Conservation (phyloP, 192 early-diverging fungal species). For the Coemansia aciculifera region DNA sequence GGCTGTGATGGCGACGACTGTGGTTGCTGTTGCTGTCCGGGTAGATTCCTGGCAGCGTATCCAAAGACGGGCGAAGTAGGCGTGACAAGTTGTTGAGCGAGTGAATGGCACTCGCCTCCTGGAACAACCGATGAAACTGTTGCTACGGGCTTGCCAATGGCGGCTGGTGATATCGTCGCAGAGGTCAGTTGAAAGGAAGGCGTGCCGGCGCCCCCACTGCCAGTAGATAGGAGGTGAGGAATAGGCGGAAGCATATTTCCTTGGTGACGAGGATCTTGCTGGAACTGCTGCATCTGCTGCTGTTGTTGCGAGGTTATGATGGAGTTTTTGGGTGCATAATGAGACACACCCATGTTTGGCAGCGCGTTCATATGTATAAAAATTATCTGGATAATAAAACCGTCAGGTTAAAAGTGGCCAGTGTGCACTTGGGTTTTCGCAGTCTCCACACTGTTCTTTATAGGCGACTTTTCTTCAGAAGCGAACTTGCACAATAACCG, state of each 20-base stretch:
- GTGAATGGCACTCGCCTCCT: neutral
- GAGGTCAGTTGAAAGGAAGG: neutral
- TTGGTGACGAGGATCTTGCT: neutral
- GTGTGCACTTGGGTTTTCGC: neutral
- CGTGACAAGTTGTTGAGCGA: conserved; percentile 4
- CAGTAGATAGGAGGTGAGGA: neutral
- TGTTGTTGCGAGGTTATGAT: neutral
- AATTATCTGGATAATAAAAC: neutral
- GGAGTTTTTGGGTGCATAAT: neutral
- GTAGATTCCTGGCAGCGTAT: no score
- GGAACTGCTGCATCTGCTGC: neutral
- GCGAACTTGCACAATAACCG: neutral
- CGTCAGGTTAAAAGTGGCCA: neutral
- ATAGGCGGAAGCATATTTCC: neutral
- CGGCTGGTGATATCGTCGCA: neutral
- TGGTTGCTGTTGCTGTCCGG: neutral
- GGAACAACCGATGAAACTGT: neutral
- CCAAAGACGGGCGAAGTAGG: conserved; percentile 1
- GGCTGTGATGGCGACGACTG: neutral
- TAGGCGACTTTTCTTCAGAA: neutral
- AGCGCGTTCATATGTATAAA: neutral
- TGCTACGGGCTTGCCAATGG: neutral
- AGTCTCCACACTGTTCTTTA: conserved; percentile 9
- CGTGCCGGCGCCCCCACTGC: neutral
- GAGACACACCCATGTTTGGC: conserved; percentile 2